Evolutionary conservation across 2,329 filamentous ascomycete genomes (phyloP), one percentile per base, ranked within the genome.

Genomic region (Hirsutella minnesotensis): DNA sequence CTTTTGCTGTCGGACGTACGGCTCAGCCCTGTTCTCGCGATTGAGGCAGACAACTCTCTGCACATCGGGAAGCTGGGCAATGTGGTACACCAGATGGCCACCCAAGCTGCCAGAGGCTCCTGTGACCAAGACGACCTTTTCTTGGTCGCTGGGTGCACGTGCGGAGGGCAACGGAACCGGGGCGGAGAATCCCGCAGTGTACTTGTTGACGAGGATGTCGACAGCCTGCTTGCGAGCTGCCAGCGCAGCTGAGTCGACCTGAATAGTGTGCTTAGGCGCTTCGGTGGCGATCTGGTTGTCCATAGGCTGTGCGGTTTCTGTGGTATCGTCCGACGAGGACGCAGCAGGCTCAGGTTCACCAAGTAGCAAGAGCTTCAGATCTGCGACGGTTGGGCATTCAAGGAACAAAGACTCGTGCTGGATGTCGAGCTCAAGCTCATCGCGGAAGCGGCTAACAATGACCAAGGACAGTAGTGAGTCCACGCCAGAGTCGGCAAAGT

Each of bases 381-480:
- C 64, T 13, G 69, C 69, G 27, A 79, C 65, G 10, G 72, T 77
- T 1, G 70, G 60, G 47, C 72, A 61, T 43, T 77, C 72, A 24
- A 73, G 63, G 51, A 78, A 77, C 1, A 69, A 65, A 43, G 49
- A 50, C 10, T 72, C 64, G 4, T 68, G 69, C 47, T 67, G 60
- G 10, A 79, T 54, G 45, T 75, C 67, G n/a, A 78, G 56, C 24
- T 75, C 72, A 9, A 79, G 55, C 33, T 79, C 72, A 52, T 78
- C 74, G 18, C 72, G 70, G 39, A 79, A 65, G 40, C 71, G 66
- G 24, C 71, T 73, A 39, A 65, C 67, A 30, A 79, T 71, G 15
- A 72, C 74, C 39, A 80, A 57, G 4, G 72, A 67, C 70, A 79
- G 73, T 18, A 80, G 62, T 1, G 75, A 79, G 53, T 80, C 75